Evolutionary conservation across 768 basidiomycete species (phyloP).

Genomic region (Baorangia bicolor): DNA sequence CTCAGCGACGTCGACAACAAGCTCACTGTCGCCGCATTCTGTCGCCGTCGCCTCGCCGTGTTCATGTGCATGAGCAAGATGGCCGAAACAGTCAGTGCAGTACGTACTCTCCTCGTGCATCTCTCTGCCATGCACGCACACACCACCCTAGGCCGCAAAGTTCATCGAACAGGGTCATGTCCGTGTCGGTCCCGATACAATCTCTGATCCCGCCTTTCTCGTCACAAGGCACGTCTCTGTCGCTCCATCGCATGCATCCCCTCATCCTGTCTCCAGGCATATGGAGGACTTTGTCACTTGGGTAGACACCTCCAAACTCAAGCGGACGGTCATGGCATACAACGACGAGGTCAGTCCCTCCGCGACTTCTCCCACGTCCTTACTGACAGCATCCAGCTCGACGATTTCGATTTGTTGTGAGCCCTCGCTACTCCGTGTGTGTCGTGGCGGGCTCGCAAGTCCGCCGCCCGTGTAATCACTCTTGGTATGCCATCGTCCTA

Average conservation of each 20-base stretch:
- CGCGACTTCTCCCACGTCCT: not conserved
- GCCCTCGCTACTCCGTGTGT: not conserved
- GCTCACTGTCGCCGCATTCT: slow-evolving; percentile 93
- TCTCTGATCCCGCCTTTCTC: slow-evolving; percentile 94
- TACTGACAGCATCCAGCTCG: slow-evolving; percentile 56
- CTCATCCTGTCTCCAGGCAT: slow-evolving; percentile 49
- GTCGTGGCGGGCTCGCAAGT: not conserved
- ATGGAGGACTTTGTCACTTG: slow-evolving; percentile 99
- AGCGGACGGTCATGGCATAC: slow-evolving; percentile 92
- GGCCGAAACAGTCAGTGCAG: slow-evolving; percentile 93
- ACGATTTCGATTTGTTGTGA: slow-evolving; percentile 90
- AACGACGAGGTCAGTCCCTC: slow-evolving; percentile 81
- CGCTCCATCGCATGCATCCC: not conserved
- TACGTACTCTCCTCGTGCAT: slow-evolving; percentile 41
- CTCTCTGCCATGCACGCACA: slow-evolving; percentile 5
- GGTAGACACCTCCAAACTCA: slow-evolving; percentile 97
- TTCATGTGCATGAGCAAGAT: slow-evolving; percentile 91
- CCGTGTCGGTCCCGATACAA: slow-evolving; percentile 92
- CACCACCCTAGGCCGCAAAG: slow-evolving; percentile 73
- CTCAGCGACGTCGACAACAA: slow-evolving; percentile 93
- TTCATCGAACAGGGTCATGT: slow-evolving; percentile 99
- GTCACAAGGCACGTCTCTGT: slow-evolving; percentile 67
- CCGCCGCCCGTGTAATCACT: not conserved
- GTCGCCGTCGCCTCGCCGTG: slow-evolving; percentile 87
- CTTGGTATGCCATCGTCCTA: not conserved